Percentiles rank a stretch among this genome's conserved stretches.
Conservation (phyloP, 108 stramenopile species). For the Cyclotella atomus region DNA sequence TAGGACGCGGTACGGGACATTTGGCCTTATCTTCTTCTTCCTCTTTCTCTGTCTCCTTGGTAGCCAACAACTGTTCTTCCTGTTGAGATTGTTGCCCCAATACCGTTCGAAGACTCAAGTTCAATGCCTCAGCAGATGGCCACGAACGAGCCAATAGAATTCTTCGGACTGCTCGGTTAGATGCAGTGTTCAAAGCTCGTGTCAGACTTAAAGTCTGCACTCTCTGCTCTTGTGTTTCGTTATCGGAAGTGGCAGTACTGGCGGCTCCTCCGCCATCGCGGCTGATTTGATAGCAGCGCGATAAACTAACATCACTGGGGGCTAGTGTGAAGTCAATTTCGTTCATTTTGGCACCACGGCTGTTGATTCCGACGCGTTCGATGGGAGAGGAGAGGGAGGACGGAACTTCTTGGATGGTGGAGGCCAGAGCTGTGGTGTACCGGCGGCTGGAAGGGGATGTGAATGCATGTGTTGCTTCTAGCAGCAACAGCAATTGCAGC, state of each 20-base stretch:
- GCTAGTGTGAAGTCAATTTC: slow-evolving; percentile 88
- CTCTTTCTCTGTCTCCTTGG: background rate
- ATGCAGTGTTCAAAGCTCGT: slow-evolving; percentile 80
- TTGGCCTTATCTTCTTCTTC: slow-evolving; percentile 54
- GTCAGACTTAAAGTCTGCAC: slow-evolving; percentile 68
- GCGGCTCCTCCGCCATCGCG: background rate
- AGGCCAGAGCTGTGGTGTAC: too few species aligned
- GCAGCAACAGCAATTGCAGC: background rate
- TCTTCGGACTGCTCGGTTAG: slow-evolving; percentile 81
- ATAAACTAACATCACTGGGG: slow-evolving; percentile 81
- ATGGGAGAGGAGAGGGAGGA: slow-evolving; percentile 21
- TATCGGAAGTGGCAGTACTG: background rate
- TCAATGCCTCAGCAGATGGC: slow-evolving; percentile 87
- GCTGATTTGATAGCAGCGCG: slow-evolving; percentile 58
- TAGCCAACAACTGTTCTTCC: slow-evolving; percentile 22
- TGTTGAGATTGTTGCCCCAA: slow-evolving; percentile 51
- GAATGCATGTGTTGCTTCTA: background rate
- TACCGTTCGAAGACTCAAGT: slow-evolving; percentile 69
- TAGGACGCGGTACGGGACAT: slow-evolving; percentile 88
- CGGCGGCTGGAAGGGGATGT: too few species aligned
- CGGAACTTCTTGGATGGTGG: background rate
- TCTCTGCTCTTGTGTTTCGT: slow-evolving; percentile 20
- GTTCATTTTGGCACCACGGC: slow-evolving; percentile 54
- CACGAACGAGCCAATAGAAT: slow-evolving; percentile 81
- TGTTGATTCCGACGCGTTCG: slow-evolving; percentile 45